These are phyloP conservation scores for Talaromyces islandicus DNA, from an alignment of 2,329 filamentous ascomycete species.

Conservation along the genomic window DNA sequence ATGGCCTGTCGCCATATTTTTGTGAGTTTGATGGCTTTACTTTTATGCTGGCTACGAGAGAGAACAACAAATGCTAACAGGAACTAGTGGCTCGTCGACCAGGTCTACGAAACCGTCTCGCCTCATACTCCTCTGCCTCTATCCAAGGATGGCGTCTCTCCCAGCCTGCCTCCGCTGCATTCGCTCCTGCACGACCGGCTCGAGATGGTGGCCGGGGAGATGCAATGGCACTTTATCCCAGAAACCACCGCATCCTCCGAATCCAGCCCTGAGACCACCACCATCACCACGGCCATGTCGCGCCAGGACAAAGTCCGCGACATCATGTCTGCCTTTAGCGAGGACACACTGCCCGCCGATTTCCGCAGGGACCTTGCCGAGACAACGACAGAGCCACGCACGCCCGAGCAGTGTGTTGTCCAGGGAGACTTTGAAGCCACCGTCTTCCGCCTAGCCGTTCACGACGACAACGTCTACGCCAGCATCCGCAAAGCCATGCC, in stretches of 20 bases:
- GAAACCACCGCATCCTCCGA: conserved; percentile 4
- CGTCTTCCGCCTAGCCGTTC: conserved; percentile 39
- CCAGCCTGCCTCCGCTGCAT: conserved; percentile 24
- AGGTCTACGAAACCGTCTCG: conserved; percentile 31
- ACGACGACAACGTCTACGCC: conserved; percentile 37
- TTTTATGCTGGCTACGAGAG: background rate
- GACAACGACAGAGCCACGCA: conserved; percentile 21
- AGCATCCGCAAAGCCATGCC: conserved; percentile 39
- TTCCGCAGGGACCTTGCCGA: conserved; percentile 36
- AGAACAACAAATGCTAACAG: conserved; percentile 5
- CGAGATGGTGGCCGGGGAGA: conserved; percentile 24
- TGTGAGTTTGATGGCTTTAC: conserved; percentile 23
- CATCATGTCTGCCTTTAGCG: conserved; percentile 41
- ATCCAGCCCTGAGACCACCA: background rate
- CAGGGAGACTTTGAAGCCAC: conserved; percentile 41
- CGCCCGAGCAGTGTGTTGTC: conserved; percentile 38
- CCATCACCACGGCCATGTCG: conserved; percentile 20
- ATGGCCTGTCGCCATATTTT: conserved; percentile 38
- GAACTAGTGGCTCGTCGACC: conserved; percentile 36
- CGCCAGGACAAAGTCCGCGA: conserved; percentile 37
- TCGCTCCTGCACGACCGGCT: conserved; percentile 26
- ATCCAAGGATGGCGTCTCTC: conserved; percentile 25
- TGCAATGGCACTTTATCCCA: conserved; percentile 30
- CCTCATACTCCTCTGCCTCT: conserved; percentile 24
- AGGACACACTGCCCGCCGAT: conserved; percentile 34